Conservation (phyloP, 78 protist species). For the Planoprotostelium fungivorum region DNA sequence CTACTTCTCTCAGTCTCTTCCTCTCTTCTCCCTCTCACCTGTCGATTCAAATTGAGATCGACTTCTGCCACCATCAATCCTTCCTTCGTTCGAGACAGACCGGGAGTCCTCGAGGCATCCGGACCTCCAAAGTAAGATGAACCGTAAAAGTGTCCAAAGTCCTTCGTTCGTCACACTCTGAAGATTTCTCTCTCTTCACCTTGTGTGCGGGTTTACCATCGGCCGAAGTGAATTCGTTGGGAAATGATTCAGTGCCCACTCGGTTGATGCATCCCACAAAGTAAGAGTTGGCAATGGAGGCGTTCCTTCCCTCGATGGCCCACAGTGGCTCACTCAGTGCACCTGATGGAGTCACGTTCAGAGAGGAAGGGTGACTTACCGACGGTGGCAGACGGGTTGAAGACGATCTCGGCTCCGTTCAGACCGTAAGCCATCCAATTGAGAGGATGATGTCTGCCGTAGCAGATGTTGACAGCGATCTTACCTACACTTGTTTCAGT, state of each 20-base stretch:
- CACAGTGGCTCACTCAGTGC: conserved; percentile 91
- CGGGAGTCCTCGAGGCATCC: conserved; percentile 78
- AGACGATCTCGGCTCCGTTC: conserved; percentile 92
- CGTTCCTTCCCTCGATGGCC: conserved; percentile 90
- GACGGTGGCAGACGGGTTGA: conserved; percentile 92
- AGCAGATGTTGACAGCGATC: conserved; percentile 92
- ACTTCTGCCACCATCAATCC: conserved; percentile 87
- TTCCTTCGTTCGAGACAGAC: conserved; percentile 79
- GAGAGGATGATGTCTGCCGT: conserved; percentile 92
- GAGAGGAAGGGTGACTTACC: conserved; percentile 9
- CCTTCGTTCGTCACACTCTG: conserved; percentile 17
- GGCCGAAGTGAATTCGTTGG: conserved; percentile 88
- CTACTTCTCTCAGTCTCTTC: not conserved
- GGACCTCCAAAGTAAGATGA: conserved; percentile 85
- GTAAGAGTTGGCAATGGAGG: conserved; percentile 70
- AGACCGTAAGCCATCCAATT: conserved; percentile 84
- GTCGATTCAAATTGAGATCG: conserved; percentile 87
- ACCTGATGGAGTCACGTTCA: not conserved
- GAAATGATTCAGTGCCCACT: conserved; percentile 88
- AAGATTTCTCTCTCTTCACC: too few species aligned
- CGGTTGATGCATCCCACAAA: conserved; percentile 85
- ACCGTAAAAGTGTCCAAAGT: conserved; percentile 97
- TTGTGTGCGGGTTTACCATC: conserved; percentile 90
- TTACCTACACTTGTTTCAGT: not conserved
- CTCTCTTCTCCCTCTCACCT: conserved; percentile 20